phyloP scores from a whole-genome alignment of 192 early-diverging fungal species.

The Glomus cerebriforme region DNA sequence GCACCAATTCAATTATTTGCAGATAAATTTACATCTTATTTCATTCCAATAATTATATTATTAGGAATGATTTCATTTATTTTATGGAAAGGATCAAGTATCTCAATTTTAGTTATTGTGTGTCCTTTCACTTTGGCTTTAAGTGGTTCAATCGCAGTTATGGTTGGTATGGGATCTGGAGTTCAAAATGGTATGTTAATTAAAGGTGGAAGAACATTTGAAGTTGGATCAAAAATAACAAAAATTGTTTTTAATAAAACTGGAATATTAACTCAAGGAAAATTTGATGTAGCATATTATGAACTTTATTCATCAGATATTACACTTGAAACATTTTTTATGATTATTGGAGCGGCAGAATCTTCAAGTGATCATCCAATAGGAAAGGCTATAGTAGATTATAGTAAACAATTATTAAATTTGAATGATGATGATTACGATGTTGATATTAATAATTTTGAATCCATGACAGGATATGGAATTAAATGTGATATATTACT shows the following conservation, averaged over 20 bases:
- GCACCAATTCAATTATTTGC: conserved; percentile 94
- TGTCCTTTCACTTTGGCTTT: conserved; percentile 95
- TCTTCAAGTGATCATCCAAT: conserved; percentile 88
- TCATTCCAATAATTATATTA: conserved; percentile 84
- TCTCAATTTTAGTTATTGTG: conserved; percentile 93
- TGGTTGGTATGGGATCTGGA: conserved; percentile 96
- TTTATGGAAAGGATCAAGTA: conserved; percentile 84
- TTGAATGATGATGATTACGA: conserved; percentile 33
- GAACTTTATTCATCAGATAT: conserved; percentile 38
- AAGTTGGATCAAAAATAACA: conserved; percentile 74
- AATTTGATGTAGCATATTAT: conserved; percentile 60
- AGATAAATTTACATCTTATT: conserved; percentile 83
- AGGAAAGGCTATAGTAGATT: conserved; percentile 66
- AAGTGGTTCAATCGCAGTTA: conserved; percentile 95
- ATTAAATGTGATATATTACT: conserved; percentile 60
- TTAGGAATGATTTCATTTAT: conserved; percentile 73
- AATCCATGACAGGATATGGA: conserved; percentile 70
- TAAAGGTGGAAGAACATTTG: conserved; percentile 88
- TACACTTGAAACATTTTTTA: conserved; percentile 53
- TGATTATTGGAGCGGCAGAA: conserved; percentile 79
- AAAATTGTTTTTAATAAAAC: conserved; percentile 98
- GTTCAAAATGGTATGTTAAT: conserved; percentile 94
- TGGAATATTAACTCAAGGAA: conserved; percentile 86
- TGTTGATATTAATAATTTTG: conserved; percentile 58
- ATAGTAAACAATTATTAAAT: conserved; percentile 51